These are phyloP conservation scores for Mayamaea pseudoterrestris DNA, from an alignment of 108 stramenopile species.

Conservation along the genomic window DNA sequence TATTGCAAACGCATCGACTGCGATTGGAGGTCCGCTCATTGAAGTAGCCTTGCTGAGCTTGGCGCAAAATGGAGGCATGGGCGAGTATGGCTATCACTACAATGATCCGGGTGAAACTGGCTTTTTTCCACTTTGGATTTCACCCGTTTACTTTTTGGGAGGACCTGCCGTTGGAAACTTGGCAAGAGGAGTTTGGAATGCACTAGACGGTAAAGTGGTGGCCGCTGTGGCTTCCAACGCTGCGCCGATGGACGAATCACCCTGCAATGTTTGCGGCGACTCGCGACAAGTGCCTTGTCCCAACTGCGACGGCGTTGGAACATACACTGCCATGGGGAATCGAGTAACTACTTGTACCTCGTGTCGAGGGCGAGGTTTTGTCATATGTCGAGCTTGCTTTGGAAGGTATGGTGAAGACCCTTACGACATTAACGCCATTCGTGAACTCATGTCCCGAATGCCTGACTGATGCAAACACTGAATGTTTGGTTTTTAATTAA, in stretches of 20 bases:
- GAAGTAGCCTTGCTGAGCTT: conserved; percentile 50
- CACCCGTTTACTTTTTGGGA: conserved; percentile 77
- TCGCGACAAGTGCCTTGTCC: conserved; percentile 55
- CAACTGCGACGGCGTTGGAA: conserved; percentile 65
- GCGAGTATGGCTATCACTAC: conserved; percentile 60
- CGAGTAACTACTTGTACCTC: conserved; percentile 35
- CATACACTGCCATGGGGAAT: conserved; percentile 51
- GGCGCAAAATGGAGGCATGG: conserved; percentile 8
- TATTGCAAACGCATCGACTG: conserved; percentile 54
- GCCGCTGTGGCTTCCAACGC: background rate
- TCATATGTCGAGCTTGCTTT: conserved; percentile 68
- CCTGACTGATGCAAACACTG: too few species aligned
- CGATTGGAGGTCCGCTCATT: conserved; percentile 72
- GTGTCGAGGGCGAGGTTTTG: conserved; percentile 57
- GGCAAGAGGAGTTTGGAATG: conserved; percentile 65
- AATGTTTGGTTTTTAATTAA: too few species aligned
- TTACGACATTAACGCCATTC: conserved; percentile 56
- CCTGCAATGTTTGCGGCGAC: conserved; percentile 44
- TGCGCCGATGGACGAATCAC: background rate
- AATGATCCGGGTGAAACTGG: conserved; percentile 68
- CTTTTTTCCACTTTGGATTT: conserved; percentile 76
- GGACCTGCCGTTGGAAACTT: conserved; percentile 82
- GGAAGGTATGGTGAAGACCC: conserved; percentile 55
- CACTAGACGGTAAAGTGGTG: conserved; percentile 9
- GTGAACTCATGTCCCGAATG: conserved; percentile 52